phyloP scores from a whole-genome alignment of 306 rosid genomes.

The Lupinus albus region DNA sequence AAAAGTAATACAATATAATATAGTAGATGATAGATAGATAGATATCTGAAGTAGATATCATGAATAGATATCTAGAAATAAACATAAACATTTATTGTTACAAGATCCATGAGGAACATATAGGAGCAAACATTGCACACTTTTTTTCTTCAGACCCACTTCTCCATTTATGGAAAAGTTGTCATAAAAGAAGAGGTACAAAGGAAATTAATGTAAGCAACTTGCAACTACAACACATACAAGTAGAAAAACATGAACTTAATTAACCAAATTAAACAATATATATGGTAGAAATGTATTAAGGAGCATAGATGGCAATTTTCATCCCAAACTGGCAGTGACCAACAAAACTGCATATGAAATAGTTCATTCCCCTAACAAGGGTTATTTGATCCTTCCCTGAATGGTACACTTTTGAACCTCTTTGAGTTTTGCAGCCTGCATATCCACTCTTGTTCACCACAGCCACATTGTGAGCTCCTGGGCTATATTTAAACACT shows the following conservation, averaged over 20 bases:
- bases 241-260: background rate
- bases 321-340: slow-evolving; percentile 73
- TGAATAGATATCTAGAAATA: background rate
- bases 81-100: background rate
- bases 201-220: background rate
- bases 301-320: slow-evolving; percentile 60
- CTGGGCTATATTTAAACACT: slow-evolving; percentile 53
- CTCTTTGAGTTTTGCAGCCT: slow-evolving; percentile 55
- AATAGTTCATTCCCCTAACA: slow-evolving; percentile 56
- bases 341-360: slow-evolving; percentile 61
- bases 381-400: slow-evolving; percentile 66
- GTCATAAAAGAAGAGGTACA: background rate
- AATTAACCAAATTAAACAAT: background rate
- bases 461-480: slow-evolving; percentile 54
- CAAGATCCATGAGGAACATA: background rate
- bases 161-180: background rate
- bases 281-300: background rate
- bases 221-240: background rate
- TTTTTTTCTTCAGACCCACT: background rate
- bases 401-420: slow-evolving; percentile 39
- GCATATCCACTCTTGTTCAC: slow-evolving; percentile 46
- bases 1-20: no score
- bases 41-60: no score
- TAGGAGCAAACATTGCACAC: slow-evolving; percentile 3
- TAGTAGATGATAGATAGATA: no score